phyloP scores from a whole-genome alignment of 1,139 yeast species.

The Taphrina flavorubra region DNA sequence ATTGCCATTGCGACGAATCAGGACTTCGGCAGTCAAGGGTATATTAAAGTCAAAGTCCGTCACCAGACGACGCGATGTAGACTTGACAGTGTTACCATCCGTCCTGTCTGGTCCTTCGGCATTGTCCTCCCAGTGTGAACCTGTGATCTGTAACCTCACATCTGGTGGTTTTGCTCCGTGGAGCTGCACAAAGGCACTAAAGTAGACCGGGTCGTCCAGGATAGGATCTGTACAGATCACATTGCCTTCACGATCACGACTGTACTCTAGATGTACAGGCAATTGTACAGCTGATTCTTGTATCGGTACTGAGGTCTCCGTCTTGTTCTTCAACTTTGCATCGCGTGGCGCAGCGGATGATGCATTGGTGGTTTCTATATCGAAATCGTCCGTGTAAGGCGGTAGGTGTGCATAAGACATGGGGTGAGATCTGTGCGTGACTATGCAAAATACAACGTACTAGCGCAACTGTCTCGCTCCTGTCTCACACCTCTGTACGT shows the following conservation, averaged over 20 bases:
- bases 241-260: constrained; percentile 3
- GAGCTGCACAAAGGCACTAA: constrained; percentile 19
- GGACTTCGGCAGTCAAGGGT: constrained; percentile 17
- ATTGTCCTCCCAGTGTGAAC: constrained; percentile 25
- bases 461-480: neutral
- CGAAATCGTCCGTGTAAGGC: constrained; percentile 8
- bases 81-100: constrained; percentile 5
- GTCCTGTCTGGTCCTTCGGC: constrained; percentile 12
- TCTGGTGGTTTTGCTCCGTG: constrained; percentile 29
- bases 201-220: constrained; percentile 16
- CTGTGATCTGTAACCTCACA: constrained; percentile 10
- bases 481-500: neutral
- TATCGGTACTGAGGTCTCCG: neutral
- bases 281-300: neutral
- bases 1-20: constrained; percentile 16
- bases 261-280: constrained; percentile 10
- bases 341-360: neutral
- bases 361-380: neutral
- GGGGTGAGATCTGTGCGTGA: too few species aligned
- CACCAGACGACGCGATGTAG: constrained; percentile 8
- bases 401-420: neutral
- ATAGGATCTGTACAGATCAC: constrained; percentile 22
- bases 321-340: constrained; percentile 6
- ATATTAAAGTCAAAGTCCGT: constrained; percentile 19
- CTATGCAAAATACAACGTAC: too few species aligned